Base-by-base conservation (phyloP, 2,329 filamentous ascomycete species). In the Cadophora gregata region DNA sequence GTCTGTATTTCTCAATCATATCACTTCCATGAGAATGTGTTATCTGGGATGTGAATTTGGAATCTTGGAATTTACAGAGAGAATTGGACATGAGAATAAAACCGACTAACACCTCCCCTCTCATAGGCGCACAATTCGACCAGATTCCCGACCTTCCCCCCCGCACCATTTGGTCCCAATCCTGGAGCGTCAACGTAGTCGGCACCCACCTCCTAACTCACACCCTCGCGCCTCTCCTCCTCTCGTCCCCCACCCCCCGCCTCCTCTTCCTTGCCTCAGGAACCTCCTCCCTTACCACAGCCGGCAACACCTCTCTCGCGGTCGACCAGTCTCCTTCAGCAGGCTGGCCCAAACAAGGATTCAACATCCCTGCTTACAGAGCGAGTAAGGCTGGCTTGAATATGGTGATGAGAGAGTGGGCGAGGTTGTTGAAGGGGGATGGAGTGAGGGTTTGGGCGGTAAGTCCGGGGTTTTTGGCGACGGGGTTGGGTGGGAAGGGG, bases 391-490 rank as follows among this genome's bases (percentile, higher is more conserved):
- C 77, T 3, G 82, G 79, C 0, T 69, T 85, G 47, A 84, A 83
- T 67, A 84, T 84, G 82, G 63, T 84, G 68, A 82, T 84, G 81
- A 73, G 79, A 16, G 79, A 83, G 67, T 84, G 79, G 79, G 67
- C 75, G 53, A 77, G 80, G 42, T 72, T 79, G 2, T 74, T 87
- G 36, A 78, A 76, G 59, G 78, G 78, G 1, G 84, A 87, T 62
- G 83, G 83, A 0, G 82, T 86, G 2, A 84, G 82, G 73, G 81
- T 84, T 0, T 86, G 79, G 77, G 73, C 72, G 29, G 74, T 86
- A 14, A 80, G 78, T 6, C 84, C 84, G 0, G 85, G 84, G 0
- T 79, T 82, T 48, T 71, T 86, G 56, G 82, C 80, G 0, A 86
- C 84, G 0, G 78, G 79, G 2, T 67, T 86, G 1, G 81, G 79